Base-by-base conservation (phyloP, 2,329 filamentous ascomycete species). In the Claviceps monticola region DNA sequence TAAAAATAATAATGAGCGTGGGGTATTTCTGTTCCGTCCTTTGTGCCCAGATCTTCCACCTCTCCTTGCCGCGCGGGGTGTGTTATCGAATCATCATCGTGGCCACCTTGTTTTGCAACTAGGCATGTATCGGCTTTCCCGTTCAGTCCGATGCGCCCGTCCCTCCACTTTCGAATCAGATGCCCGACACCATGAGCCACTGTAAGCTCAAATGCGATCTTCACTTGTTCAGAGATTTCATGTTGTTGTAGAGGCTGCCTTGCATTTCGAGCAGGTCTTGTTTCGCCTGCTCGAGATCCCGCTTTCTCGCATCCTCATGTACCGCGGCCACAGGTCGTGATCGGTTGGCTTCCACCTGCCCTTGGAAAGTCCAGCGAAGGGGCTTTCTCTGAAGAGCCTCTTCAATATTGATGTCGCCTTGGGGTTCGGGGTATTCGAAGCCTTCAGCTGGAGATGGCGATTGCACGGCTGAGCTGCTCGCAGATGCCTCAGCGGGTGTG, bases 241-340 rank as follows among this genome's bases (percentile, higher is more conserved):
- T 16, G 14, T 46, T 6, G 21, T 13, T 43, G 21, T 21, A 5
- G 5, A 54, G 53, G 42, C 60, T 55, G 26, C 58, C 61, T 51
- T 67, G 65, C 36, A 66, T 66, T 46, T 66, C 66, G 16, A 73
- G 66, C 16, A 79, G 64, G 37, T 74, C 67, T 54, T 60, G 64
- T 68, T 79, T 79, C 29, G 67, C 68, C 38, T 68, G 66, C 50
- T 74, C 72, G 41, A 78, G 66, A 46, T 71, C 68, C 53, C 61
- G 62, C 16, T 63, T 62, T 41, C 67, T 64, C 53, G 63, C 61
- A 46, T 68, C 68, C 39, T 63, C 56, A 17, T 65, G 53, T 13
- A 58, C 59, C 23, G 49, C 57, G 17, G 45, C 51, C 16, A 53
- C 38, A 16, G 54, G 47, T 47, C 58, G 54, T 62, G 64, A 53